phyloP scores from a whole-genome alignment of 108 stramenopile species.

The Skeletonema grethae region DNA sequence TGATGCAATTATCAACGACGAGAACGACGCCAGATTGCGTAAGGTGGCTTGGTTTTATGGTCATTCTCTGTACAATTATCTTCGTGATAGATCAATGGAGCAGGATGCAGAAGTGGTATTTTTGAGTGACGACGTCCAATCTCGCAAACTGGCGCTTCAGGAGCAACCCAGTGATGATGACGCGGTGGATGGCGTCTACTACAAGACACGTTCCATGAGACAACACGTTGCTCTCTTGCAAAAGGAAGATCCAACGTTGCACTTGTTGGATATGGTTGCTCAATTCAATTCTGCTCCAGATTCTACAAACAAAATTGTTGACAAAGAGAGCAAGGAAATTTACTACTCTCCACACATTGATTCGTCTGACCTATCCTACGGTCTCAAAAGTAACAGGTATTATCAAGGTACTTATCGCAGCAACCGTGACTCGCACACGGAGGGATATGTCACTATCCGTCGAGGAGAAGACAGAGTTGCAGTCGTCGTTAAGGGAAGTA shows the following conservation, averaged over 20 bases:
- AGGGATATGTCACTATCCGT: constrained; percentile 72
- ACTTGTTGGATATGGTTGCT: constrained; percentile 77
- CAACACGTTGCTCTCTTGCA: constrained; percentile 69
- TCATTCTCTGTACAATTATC: constrained; percentile 40
- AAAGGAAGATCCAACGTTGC: constrained; percentile 59
- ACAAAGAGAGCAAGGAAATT: constrained; percentile 1
- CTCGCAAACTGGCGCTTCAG: constrained; percentile 49
- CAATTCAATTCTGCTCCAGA: constrained; percentile 50
- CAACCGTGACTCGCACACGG: constrained; percentile 26
- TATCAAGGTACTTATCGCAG: constrained; percentile 76
- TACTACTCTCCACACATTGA: constrained; percentile 65
- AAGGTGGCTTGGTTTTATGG: constrained; percentile 72
- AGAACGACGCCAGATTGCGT: constrained; percentile 81
- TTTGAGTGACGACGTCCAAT: constrained; percentile 75
- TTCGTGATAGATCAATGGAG: constrained; percentile 1
- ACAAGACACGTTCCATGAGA: constrained; percentile 56
- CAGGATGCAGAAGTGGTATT: constrained; percentile 65
- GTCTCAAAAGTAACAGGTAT: constrained; percentile 66
- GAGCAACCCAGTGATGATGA: constrained; percentile 28
- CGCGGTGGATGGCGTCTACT: constrained; percentile 21
- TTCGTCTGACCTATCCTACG: constrained; percentile 55
- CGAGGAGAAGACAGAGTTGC: constrained; percentile 79
- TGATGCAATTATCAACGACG: constrained; percentile 62
- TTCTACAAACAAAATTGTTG: constrained; percentile 1
- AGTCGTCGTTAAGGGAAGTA: constrained; percentile 59